Conservation (phyloP, 1,139 yeast genomes). For the Hemisphaericaspora lyxosophila region DNA sequence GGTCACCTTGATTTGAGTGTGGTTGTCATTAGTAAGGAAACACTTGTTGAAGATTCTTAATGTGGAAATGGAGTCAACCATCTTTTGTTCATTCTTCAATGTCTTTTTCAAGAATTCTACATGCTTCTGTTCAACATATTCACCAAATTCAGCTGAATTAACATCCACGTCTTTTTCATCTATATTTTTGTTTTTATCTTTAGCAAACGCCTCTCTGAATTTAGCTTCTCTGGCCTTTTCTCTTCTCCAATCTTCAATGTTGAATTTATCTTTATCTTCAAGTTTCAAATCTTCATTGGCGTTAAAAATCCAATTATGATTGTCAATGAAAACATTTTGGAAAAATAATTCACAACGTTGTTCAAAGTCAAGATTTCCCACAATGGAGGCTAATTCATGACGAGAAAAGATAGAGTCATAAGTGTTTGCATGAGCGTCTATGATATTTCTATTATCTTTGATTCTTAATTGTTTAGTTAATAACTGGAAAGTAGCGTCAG, state of each 20-base stretch:
- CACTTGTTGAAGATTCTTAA: conserved; percentile 41
- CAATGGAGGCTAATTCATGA: conserved; percentile 16
- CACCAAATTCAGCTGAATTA: conserved; percentile 16
- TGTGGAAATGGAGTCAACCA: conserved; percentile 38
- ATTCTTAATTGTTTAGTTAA: conserved; percentile 4
- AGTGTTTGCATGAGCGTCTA: conserved; percentile 11
- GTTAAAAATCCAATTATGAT: conserved; percentile 26
- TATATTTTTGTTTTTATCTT: conserved; percentile 10
- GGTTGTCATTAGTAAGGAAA: conserved; percentile 24
- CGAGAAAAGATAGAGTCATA: conserved; percentile 16
- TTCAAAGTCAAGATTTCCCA: conserved; percentile 17
- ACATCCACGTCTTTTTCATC: conserved; percentile 6
- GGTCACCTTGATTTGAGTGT: conserved; percentile 9
- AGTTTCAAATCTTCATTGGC: conserved; percentile 22
- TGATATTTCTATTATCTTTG: conserved; percentile 12
- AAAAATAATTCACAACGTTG: conserved; percentile 31
- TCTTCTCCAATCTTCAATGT: conserved; percentile 7
- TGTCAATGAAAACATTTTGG: conserved; percentile 21
- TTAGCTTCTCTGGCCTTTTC: conserved; percentile 7
- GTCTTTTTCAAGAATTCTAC: conserved; percentile 11
- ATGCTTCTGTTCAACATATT: conserved; percentile 18
- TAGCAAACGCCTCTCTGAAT: conserved; percentile 8
- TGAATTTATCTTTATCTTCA: conserved; percentile 17
- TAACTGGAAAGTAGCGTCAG: conserved; percentile 2
- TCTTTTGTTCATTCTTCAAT: conserved; percentile 24